These are phyloP conservation scores for Strobilomyces echinocephalus DNA, from an alignment of 768 basidiomycete species.

Conservation along the genomic window DNA sequence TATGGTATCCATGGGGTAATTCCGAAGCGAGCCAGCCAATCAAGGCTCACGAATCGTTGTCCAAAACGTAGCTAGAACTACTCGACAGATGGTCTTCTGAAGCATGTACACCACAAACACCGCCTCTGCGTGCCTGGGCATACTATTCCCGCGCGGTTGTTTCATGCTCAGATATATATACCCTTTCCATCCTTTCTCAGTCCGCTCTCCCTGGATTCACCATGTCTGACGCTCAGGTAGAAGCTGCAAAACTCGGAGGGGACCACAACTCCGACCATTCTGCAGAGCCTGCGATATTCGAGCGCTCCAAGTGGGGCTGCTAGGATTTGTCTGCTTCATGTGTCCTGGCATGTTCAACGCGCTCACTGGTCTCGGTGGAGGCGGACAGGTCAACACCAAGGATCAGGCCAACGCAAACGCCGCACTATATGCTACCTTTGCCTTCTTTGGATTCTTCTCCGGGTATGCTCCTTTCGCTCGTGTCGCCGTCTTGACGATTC, in stretches of 20 bases:
- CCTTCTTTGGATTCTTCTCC: constrained; percentile 59
- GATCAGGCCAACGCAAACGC: constrained; percentile 67
- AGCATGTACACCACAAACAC: not conserved
- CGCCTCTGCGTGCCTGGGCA: not conserved
- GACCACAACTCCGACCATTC: constrained; percentile 18
- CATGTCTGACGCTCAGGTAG: constrained; percentile 22
- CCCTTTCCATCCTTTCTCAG: not conserved
- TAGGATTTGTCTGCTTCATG: constrained; percentile 65
- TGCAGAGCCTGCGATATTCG: constrained; percentile 30
- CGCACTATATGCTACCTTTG: constrained; percentile 61
- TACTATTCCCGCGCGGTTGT: not conserved
- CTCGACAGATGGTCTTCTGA: no score
- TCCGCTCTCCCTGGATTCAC: not conserved
- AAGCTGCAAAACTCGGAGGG: constrained; percentile 16
- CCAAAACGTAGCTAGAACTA: no score
- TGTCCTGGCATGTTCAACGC: constrained; percentile 71
- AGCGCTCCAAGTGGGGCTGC: constrained; percentile 43
- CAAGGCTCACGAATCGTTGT: no score
- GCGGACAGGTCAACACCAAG: constrained; percentile 62
- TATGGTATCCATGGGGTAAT: no score
- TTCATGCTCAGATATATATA: constrained; percentile 1
- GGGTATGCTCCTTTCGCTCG: constrained; percentile 42
- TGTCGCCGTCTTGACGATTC: not conserved
- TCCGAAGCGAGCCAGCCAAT: no score
- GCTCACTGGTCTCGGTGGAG: constrained; percentile 73